phyloP scores from a whole-genome alignment of 2,329 filamentous ascomycete species.

The Beauveria pseudobassiana region DNA sequence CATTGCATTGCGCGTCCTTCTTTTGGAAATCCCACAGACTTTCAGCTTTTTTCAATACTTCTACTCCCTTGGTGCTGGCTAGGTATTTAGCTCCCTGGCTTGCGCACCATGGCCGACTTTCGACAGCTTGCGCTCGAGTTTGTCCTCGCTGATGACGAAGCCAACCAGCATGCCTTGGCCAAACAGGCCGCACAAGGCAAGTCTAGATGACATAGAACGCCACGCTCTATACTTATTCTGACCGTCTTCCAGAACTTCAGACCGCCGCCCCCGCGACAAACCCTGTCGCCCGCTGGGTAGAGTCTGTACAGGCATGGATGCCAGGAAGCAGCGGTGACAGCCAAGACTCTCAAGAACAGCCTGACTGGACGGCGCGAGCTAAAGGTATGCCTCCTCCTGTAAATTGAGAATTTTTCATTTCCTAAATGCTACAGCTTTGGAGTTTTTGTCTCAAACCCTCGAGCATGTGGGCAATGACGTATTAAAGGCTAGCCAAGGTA shows the following conservation, averaged over 20 bases:
- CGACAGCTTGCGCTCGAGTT: slow-evolving; percentile 46
- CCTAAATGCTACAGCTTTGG: slow-evolving; percentile 33
- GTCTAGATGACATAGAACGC: neutral
- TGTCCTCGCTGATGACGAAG: slow-evolving; percentile 43
- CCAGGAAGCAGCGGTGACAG: slow-evolving; percentile 31
- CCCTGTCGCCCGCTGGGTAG: slow-evolving; percentile 46
- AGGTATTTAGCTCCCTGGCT: neutral
- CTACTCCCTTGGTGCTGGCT: too few species aligned
- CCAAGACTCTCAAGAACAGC: slow-evolving; percentile 33
- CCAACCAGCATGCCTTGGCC: slow-evolving; percentile 31
- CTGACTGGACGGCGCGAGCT: slow-evolving; percentile 46
- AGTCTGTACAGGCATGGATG: slow-evolving; percentile 49
- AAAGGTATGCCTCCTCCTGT: slow-evolving; percentile 32
- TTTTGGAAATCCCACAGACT: neutral
- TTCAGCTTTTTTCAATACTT: neutral
- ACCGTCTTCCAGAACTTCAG: slow-evolving; percentile 34
- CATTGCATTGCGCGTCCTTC: neutral
- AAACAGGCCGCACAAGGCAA: slow-evolving; percentile 38
- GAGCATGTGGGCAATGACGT: slow-evolving; percentile 37
- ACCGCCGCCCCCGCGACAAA: slow-evolving; percentile 34
- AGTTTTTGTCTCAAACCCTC: slow-evolving; percentile 49
- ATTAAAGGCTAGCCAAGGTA: slow-evolving; percentile 44
- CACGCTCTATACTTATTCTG: slow-evolving; percentile 1
- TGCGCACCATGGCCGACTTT: slow-evolving; percentile 38
- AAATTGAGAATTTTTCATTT: neutral